Percentiles rank a stretch among this genome's conserved stretches.
Conservation (phyloP, 2,329 filamentous ascomycete species). For the Paraphoma chrysanthemicola region DNA sequence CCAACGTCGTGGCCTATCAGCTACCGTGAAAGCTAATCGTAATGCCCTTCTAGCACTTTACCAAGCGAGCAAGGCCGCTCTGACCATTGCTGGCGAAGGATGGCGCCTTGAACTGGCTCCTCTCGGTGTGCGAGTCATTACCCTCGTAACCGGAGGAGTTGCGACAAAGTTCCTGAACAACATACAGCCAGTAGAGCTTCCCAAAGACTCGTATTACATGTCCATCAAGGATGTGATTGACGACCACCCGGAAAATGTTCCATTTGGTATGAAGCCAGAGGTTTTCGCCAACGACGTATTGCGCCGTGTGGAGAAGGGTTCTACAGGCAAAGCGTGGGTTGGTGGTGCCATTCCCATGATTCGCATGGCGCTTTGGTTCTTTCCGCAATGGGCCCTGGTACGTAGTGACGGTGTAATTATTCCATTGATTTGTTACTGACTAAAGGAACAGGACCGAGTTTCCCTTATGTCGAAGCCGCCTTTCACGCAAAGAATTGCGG, state of each 20-base stretch:
- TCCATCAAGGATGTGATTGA: slow-evolving; percentile 1
- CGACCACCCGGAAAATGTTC: neutral
- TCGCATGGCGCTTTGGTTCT: neutral
- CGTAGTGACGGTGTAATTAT: neutral
- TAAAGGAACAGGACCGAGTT: neutral
- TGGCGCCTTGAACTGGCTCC: slow-evolving; percentile 26
- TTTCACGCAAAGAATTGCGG: neutral
- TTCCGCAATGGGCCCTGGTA: neutral
- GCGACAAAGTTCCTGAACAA: slow-evolving; percentile 7
- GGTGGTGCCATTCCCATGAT: neutral
- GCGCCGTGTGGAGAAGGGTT: neutral
- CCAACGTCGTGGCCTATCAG: neutral
- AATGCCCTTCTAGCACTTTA: slow-evolving; percentile 22
- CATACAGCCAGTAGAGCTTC: neutral
- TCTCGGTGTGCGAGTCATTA: slow-evolving; percentile 22
- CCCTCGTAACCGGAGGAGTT: slow-evolving; percentile 17
- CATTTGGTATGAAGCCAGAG: neutral
- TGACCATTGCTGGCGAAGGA: slow-evolving; percentile 31
- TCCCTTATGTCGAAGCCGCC: neutral
- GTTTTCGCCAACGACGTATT: neutral
- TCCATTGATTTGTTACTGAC: neutral
- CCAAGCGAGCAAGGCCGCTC: slow-evolving; percentile 45
- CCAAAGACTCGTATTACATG: slow-evolving; percentile 1
- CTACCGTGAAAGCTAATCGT: neutral
- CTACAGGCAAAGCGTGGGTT: neutral